Base-by-base conservation (phyloP, 2,329 filamentous ascomycete species). In the Sporothrix dimorphospora region DNA sequence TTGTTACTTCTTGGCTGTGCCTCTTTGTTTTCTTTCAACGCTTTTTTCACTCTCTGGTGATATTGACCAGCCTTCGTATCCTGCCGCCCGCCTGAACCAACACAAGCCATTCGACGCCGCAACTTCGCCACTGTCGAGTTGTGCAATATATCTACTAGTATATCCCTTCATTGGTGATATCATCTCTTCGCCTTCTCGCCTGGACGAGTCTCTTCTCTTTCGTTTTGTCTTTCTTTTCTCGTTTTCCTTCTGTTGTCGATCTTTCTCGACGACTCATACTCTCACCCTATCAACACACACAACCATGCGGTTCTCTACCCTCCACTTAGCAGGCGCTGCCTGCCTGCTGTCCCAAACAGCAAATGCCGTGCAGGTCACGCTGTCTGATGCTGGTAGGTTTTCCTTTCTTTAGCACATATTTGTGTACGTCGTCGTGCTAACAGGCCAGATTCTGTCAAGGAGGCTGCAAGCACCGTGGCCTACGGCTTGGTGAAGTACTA, bases 371-470 rank as follows among this genome's bases (percentile, higher is more conserved):
- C 30, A 71, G 7, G n/a, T 75, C 21, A 73, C 74, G 19, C 24
- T 70, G n/a, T 73, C 71, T 24, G 73, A 75, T 27, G 12, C 45
- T n/a, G 14, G 72, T 73, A 59, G 4, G 72, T 67, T 11, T 14
- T 40, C 11, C 19, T n/a, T 4, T 1, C 2, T 1, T n/a, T 1
- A 24, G 27, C 47, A 42, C 16, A 16, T 12, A 34, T 27, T 14
- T 3, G 8, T 34, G 5, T 24, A 6, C 14, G 5, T 38, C 7
- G 53, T 30, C 49, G n/a, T n/a, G 30, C 66, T 70, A 34, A 69
- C 69, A 21, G 1, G 12, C 81, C 66, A 88, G 86, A 80, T 65
- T 88, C 87, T 0, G 78, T 89, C 70, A 87, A 85, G 73, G 78
- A 81, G 9, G 84, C 84, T 1, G 84, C 86, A 2, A 79, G 79